Conservation (phyloP, 2,329 filamentous ascomycete species). For the Colletotrichum euphorbiae region DNA sequence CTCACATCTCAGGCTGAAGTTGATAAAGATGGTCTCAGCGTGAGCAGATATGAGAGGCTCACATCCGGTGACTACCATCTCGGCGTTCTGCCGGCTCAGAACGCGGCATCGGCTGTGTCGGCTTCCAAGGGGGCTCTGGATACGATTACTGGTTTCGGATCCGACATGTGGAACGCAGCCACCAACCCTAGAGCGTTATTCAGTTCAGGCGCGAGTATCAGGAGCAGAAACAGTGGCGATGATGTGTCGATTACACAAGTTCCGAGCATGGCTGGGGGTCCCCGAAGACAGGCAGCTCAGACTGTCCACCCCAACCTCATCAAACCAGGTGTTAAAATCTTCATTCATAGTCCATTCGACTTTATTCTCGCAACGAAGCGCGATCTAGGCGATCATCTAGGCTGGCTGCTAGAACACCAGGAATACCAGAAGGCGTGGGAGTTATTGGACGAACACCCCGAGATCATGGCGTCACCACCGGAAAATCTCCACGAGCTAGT, state of each 20-base stretch:
- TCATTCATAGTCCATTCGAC: slow-evolving; percentile 96
- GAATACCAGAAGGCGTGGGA: slow-evolving; percentile 90
- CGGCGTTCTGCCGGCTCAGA: slow-evolving; percentile 80
- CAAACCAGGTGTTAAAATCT: slow-evolving; percentile 76
- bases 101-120: slow-evolving; percentile 71
- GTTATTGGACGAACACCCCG: slow-evolving; percentile 87
- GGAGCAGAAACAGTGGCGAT: slow-evolving; percentile 70
- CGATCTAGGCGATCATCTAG: slow-evolving; percentile 85
- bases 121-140: slow-evolving; percentile 81
- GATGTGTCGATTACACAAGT: slow-evolving; percentile 63
- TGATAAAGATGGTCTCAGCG: slow-evolving; percentile 85
- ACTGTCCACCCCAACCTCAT: slow-evolving; percentile 64
- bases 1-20: slow-evolving; percentile 87
- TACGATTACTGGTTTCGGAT: slow-evolving; percentile 76
- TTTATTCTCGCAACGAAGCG: slow-evolving; percentile 92
- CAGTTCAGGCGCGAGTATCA: slow-evolving; percentile 84
- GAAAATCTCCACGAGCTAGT: slow-evolving; percentile 55
- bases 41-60: slow-evolving; percentile 88
- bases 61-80: slow-evolving; percentile 94
- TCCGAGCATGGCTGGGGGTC: slow-evolving; percentile 52
- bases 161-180: slow-evolving; percentile 90
- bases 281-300: slow-evolving; percentile 38
- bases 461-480: slow-evolving; percentile 64
- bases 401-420: slow-evolving; percentile 85
- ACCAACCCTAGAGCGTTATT: slow-evolving; percentile 90